Evolutionary conservation across 2,329 filamentous ascomycete species (phyloP).

Genomic region (Diaporthe citri): DNA sequence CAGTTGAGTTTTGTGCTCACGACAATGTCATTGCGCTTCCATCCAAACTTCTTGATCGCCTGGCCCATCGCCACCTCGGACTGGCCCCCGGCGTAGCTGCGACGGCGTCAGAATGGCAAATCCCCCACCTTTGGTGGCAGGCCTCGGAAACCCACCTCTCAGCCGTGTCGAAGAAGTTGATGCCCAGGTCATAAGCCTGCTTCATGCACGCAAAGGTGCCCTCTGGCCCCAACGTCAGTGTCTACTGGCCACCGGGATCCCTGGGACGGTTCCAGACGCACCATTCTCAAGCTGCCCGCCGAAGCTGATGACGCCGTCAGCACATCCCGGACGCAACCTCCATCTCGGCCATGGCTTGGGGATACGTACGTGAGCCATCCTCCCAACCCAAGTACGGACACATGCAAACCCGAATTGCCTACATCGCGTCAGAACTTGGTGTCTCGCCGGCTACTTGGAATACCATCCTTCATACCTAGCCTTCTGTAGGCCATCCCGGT

Average conservation of each 20-base stretch:
- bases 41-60: conserved; percentile 71
- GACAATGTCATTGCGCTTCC: conserved; percentile 72
- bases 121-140: neutral
- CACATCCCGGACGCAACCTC: neutral
- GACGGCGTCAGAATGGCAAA: neutral
- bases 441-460: neutral
- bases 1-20: conserved; percentile 75
- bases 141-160: conserved; percentile 53
- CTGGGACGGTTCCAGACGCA: conserved; percentile 29
- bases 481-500: conserved; percentile 60
- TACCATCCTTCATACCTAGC: conserved; percentile 34
- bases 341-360: neutral
- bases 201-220: conserved; percentile 73
- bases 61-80: conserved; percentile 74
- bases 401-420: conserved; percentile 73
- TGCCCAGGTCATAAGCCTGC: conserved; percentile 69
- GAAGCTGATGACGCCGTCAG: conserved; percentile 42
- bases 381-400: conserved; percentile 79
- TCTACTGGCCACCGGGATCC: neutral
- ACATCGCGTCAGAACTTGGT: conserved; percentile 3
- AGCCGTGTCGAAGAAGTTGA: conserved; percentile 75
- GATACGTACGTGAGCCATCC: conserved; percentile 78
- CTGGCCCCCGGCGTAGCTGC: conserved; percentile 68
- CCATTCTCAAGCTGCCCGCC: conserved; percentile 50
- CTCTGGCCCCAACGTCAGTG: conserved; percentile 52